Evolutionary conservation across 176 grass and related monocot species (phyloP).

Genomic region (Elaeis guineensis): DNA sequence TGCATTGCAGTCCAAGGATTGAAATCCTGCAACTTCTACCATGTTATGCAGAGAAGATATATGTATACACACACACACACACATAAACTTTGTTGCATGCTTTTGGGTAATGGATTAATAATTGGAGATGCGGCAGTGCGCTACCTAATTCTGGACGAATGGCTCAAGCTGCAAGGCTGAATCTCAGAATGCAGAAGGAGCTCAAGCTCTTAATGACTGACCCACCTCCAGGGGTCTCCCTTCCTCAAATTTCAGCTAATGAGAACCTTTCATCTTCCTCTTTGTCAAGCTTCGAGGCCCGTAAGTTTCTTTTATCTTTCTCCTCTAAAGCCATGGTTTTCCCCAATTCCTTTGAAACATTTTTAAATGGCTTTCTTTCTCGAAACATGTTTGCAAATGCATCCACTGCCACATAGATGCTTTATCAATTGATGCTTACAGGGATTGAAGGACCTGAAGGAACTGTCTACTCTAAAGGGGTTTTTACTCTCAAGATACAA

Average conservation of each 20-base stretch:
- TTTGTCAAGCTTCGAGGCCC: conserved; percentile 51
- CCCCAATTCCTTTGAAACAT: too few relatives aligned
- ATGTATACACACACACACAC: too few relatives aligned
- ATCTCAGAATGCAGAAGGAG: conserved; percentile 87
- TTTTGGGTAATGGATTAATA: too few relatives aligned
- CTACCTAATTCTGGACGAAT: conserved; percentile 3
- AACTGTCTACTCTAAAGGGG: conserved; percentile 71
- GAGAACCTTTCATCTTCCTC: conserved; percentile 22
- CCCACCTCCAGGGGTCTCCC: conserved; percentile 75
- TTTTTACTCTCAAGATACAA: conserved; percentile 77
- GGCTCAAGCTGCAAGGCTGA: conserved; percentile 67
- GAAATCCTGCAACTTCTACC: too few relatives aligned
- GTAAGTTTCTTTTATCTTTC: conserved; percentile 30
- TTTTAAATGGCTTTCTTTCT: too few relatives aligned
- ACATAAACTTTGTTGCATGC: too few relatives aligned
- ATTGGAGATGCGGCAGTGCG: too few relatives aligned
- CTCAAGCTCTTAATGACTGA: conserved; percentile 62
- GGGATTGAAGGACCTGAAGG: conserved; percentile 60
- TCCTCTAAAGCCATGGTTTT: neutral
- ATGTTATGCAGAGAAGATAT: too few relatives aligned
- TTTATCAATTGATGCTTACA: conserved; percentile 14
- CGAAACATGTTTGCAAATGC: too few relatives aligned
- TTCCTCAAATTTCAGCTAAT: conserved; percentile 44
- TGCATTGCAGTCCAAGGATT: too few relatives aligned
- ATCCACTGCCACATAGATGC: neutral